Evolutionary conservation across 148 eudicot genomes (phyloP).

Genomic region (Cornus suecica): DNA sequence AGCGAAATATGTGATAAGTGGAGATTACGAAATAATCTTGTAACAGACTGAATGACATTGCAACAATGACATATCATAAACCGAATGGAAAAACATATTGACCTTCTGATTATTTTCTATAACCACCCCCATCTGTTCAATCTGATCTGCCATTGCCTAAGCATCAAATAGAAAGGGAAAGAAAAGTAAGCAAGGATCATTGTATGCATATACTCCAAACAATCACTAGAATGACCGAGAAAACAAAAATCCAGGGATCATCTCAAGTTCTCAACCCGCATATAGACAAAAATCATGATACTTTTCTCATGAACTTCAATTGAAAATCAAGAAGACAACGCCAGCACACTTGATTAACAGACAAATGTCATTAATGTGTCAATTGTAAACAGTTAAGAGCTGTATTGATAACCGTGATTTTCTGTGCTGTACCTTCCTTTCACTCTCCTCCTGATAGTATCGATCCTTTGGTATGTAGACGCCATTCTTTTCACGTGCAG

Average conservation of each 20-base stretch:
- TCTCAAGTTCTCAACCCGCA: neutral
- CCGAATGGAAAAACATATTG: neutral
- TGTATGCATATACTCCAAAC: neutral
- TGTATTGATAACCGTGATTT: neutral
- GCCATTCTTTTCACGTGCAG: conserved; percentile 81
- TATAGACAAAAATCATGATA: neutral
- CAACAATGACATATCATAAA: neutral
- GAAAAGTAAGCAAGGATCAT: neutral
- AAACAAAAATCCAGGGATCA: neutral
- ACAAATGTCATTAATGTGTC: neutral
- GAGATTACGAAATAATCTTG: neutral
- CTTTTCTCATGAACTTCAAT: neutral
- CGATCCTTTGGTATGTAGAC: conserved; percentile 86
- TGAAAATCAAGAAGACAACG: neutral
- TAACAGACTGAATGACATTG: neutral
- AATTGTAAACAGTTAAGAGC: neutral
- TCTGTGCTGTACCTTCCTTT: conserved; percentile 53
- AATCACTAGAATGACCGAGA: neutral
- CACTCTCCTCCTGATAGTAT: conserved; percentile 81
- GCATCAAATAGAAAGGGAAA: conserved; percentile 1
- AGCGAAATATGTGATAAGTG: neutral
- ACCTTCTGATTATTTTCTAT: conserved; percentile 73
- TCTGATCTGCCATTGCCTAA: conserved; percentile 82
- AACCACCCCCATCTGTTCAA: conserved; percentile 70
- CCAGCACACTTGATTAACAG: neutral